These are phyloP conservation scores for Erodium moschatum DNA, from an alignment of 441 rosid genomes.

Conservation along the genomic window DNA sequence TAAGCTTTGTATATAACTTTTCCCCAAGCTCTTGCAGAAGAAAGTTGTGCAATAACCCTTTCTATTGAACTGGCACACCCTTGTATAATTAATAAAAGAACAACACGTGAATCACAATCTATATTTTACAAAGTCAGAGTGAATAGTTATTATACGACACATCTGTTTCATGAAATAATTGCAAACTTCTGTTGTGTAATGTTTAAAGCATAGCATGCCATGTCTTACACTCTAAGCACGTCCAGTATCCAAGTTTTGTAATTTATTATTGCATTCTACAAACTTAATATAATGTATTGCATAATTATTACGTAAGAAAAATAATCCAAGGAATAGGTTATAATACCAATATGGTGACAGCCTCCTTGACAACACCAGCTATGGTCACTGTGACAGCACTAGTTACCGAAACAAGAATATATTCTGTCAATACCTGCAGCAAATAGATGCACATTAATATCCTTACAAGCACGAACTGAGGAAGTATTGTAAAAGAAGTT, in stretches of 20 bases:
- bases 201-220: not conserved
- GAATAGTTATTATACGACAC: not conserved
- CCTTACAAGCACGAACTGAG: constrained; percentile 1
- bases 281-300: not conserved
- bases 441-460: constrained; percentile 15
- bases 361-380: constrained; percentile 96
- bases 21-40: not conserved
- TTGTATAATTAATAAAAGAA: not conserved
- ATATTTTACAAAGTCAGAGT: not conserved
- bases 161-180: not conserved
- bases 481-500: not conserved
- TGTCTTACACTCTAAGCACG: not conserved
- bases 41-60: not conserved
- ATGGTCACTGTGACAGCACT: constrained; percentile 95
- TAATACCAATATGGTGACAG: constrained; percentile 85
- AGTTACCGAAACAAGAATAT: constrained; percentile 82
- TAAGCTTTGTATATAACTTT: no score
- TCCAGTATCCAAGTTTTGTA: not conserved
- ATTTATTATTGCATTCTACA: not conserved
- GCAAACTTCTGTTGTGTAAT: not conserved
- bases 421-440: constrained; percentile 84
- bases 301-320: not conserved
- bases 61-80: not conserved
- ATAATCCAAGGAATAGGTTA: constrained; percentile 13
- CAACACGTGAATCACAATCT: not conserved